Conservation (phyloP, 2,329 filamentous ascomycete genomes). For the Massarina eburnea region DNA sequence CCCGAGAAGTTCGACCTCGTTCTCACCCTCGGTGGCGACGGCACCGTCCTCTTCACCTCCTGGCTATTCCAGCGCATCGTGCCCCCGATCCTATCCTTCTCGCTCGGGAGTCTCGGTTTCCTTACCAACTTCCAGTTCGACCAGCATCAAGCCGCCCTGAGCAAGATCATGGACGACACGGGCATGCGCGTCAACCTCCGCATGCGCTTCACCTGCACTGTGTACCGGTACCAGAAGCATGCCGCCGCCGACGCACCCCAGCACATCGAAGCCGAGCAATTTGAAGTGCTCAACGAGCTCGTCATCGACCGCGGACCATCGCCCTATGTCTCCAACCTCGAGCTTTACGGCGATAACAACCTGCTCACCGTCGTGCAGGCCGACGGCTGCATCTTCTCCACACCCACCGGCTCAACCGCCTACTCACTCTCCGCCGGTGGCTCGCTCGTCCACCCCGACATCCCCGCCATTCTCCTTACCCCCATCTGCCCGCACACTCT, state of each 20-base stretch:
- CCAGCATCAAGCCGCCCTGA: slow-evolving; percentile 82
- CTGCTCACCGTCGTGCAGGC: slow-evolving; percentile 94
- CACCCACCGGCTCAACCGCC: slow-evolving; percentile 85
- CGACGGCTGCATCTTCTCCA: slow-evolving; percentile 97
- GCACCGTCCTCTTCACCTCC: slow-evolving; percentile 83
- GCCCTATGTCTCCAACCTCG: slow-evolving; percentile 94
- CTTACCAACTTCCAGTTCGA: slow-evolving; percentile 86
- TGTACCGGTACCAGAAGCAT: slow-evolving; percentile 68
- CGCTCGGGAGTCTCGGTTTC: slow-evolving; percentile 83
- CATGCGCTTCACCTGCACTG: slow-evolving; percentile 98
- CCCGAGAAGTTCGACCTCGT: slow-evolving; percentile 97
- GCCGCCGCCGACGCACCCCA: slow-evolving; percentile 58
- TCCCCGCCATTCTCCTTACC: slow-evolving; percentile 93
- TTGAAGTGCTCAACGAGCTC: slow-evolving; percentile 96
- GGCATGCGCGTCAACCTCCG: slow-evolving; percentile 97
- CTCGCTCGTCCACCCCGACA: slow-evolving; percentile 93
- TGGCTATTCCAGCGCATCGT: slow-evolving; percentile 93
- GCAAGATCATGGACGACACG: slow-evolving; percentile 86
- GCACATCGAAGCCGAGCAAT: slow-evolving; percentile 84
- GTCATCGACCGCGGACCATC: slow-evolving; percentile 97
- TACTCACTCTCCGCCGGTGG: slow-evolving; percentile 96
- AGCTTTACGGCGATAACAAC: slow-evolving; percentile 93
- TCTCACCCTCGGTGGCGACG: slow-evolving; percentile 81
- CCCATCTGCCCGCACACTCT: slow-evolving; percentile 97
- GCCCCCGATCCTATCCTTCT: slow-evolving; percentile 81